These are phyloP conservation scores for Malus hybrid DNA, from an alignment of 331 rosid species.

Conservation along the genomic window DNA sequence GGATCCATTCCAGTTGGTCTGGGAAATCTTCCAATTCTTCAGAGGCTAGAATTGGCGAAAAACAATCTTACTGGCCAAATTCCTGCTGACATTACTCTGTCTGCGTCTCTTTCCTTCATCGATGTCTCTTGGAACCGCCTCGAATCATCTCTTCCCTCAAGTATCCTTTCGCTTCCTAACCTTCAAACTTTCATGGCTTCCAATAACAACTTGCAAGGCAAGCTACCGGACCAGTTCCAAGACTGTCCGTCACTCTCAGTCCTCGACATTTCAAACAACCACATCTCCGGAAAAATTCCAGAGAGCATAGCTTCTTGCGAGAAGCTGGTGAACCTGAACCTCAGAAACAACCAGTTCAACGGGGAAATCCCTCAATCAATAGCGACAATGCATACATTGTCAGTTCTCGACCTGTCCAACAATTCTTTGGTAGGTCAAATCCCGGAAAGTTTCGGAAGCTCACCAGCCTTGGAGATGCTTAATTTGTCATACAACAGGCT, in stretches of 20 bases:
- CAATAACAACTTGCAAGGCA: constrained; percentile 53
- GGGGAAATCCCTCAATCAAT: constrained; percentile 63
- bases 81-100: constrained; percentile 50
- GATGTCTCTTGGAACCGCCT: constrained; percentile 71
- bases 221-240: constrained; percentile 62
- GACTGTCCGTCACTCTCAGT: constrained; percentile 64
- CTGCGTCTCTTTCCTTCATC: constrained; percentile 74
- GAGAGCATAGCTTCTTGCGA: constrained; percentile 73
- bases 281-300: constrained; percentile 59
- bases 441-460: constrained; percentile 65
- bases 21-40: constrained; percentile 60
- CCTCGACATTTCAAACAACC: constrained; percentile 63
- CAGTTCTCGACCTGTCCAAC: constrained; percentile 76
- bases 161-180: constrained; percentile 51
- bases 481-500: constrained; percentile 81
- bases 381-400: constrained; percentile 63
- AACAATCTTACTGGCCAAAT: constrained; percentile 68
- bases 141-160: constrained; percentile 58
- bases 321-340: constrained; percentile 64
- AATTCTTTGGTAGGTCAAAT: constrained; percentile 57
- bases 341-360: constrained; percentile 49
- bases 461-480: constrained; percentile 69
- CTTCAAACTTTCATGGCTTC: constrained; percentile 81
- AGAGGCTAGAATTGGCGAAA: constrained; percentile 67
- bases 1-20: constrained; percentile 73